phyloP scores from a whole-genome alignment of 1,139 yeast genomes.

The Candida glucosophila region DNA sequence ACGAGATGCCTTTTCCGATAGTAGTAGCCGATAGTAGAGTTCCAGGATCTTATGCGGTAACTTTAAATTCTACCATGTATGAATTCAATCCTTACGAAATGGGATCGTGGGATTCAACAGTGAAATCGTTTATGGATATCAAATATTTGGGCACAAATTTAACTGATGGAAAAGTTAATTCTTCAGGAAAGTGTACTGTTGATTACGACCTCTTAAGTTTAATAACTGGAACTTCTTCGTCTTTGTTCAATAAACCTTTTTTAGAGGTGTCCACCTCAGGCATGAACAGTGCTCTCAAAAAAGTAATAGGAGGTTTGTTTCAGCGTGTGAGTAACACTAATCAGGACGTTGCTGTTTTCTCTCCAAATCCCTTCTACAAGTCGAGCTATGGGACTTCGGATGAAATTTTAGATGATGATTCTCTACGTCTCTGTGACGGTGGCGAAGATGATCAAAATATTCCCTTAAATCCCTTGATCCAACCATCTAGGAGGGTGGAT shows the following conservation, averaged over 20 bases:
- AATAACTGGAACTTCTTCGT: constrained; percentile 37
- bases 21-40: constrained; percentile 32
- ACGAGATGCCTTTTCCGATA: constrained; percentile 36
- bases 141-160: constrained; percentile 28
- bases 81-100: constrained; percentile 35
- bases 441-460: constrained; percentile 79
- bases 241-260: constrained; percentile 32
- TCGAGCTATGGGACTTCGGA: constrained; percentile 10
- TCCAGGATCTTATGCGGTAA: constrained; percentile 24
- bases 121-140: constrained; percentile 21
- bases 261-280: constrained; percentile 13
- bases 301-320: constrained; percentile 18
- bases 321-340: constrained; percentile 15
- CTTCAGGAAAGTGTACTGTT: constrained; percentile 18
- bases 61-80: constrained; percentile 32
- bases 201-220: constrained; percentile 39
- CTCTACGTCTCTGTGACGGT: constrained; percentile 73
- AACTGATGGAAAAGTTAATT: constrained; percentile 18
- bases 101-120: constrained; percentile 39
- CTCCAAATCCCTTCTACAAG: constrained; percentile 32
- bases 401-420: constrained; percentile 22
- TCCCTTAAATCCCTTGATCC: constrained; percentile 72
- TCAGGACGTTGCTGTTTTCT: constrained; percentile 32
- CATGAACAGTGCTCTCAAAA: constrained; percentile 16
- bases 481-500: constrained; percentile 64